phyloP scores from a whole-genome alignment of 2,329 filamentous ascomycete species.

The Rasamsonia emersonii region DNA sequence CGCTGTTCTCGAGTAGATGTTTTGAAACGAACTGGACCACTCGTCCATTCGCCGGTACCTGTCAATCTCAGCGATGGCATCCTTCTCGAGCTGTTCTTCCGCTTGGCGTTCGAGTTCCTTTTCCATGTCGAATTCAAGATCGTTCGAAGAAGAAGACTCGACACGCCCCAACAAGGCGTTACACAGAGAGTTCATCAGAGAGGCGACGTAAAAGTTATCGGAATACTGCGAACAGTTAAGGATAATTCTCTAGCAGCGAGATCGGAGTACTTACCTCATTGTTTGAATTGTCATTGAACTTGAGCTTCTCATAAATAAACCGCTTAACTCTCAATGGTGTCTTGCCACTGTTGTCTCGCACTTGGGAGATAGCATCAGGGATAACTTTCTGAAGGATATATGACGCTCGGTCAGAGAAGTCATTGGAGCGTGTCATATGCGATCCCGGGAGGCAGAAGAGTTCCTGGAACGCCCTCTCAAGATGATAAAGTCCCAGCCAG shows the following conservation, averaged over 20 bases:
- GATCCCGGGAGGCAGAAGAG: slow-evolving; percentile 77
- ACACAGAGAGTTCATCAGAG: slow-evolving; percentile 59
- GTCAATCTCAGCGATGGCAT: slow-evolving; percentile 53
- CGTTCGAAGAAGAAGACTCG: slow-evolving; percentile 29
- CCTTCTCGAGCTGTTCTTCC: slow-evolving; percentile 47
- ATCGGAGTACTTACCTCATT: slow-evolving; percentile 47
- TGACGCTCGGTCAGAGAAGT: slow-evolving; percentile 77
- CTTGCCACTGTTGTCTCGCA: slow-evolving; percentile 65
- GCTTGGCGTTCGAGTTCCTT: slow-evolving; percentile 41
- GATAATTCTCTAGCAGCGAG: slow-evolving; percentile 1
- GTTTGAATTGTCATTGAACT: slow-evolving; percentile 88
- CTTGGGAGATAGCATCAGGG: slow-evolving; percentile 66
- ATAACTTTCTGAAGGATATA: slow-evolving; percentile 83
- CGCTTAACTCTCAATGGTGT: slow-evolving; percentile 71
- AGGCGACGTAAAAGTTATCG: slow-evolving; percentile 81
- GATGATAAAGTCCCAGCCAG: slow-evolving; percentile 73
- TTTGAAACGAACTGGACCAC: slow-evolving; percentile 58
- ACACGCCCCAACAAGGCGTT: slow-evolving; percentile 43
- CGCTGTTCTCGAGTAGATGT: slow-evolving; percentile 54
- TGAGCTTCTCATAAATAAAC: slow-evolving; percentile 81
- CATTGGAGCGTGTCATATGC: slow-evolving; percentile 74
- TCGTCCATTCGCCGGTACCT: slow-evolving; percentile 57
- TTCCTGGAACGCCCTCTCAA: slow-evolving; percentile 77
- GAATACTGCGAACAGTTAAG: slow-evolving; percentile 49
- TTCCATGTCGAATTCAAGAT: slow-evolving; percentile 39